Evolutionary conservation across 768 basidiomycete species (phyloP).

Genomic region (Clathrus columnatus): DNA sequence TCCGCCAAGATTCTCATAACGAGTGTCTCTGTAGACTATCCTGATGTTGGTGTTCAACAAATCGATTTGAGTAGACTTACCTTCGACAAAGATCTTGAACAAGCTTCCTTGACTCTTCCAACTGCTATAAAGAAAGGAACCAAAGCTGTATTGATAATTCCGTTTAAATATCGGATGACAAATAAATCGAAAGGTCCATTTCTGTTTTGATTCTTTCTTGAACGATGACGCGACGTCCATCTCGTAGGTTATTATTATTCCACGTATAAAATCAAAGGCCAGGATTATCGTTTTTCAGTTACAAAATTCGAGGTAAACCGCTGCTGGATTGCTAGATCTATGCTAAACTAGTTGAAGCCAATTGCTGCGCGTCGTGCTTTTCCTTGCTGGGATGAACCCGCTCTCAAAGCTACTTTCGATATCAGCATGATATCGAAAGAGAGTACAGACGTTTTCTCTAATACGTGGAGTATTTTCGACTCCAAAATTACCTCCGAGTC

Average conservation of each 20-base stretch:
- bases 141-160: conserved; percentile 60
- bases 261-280: conserved; percentile 49
- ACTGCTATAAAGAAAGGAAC: conserved; percentile 53
- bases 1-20: conserved; percentile 49
- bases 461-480: conserved; percentile 63
- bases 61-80: conserved; percentile 31
- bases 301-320: conserved; percentile 76
- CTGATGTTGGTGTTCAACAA: conserved; percentile 43
- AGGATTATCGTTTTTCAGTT: conserved; percentile 54
- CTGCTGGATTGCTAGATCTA: not conserved
- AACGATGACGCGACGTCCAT: conserved; percentile 6
- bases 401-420: conserved; percentile 74
- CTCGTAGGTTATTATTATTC: conserved; percentile 56
- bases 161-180: conserved; percentile 58
- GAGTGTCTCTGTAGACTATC: conserved; percentile 48
- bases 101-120: conserved; percentile 54
- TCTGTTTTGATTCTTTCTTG: not conserved
- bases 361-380: conserved; percentile 78
- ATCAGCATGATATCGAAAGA: conserved; percentile 70
- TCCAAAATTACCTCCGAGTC: conserved; percentile 18
- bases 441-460: conserved; percentile 71
- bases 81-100: conserved; percentile 56
- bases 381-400: conserved; percentile 92
- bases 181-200: conserved; percentile 60
- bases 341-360: conserved; percentile 36